Base-by-base conservation (phyloP, 805 yeast species). In the Sugiyamaella lignohabitans region DNA sequence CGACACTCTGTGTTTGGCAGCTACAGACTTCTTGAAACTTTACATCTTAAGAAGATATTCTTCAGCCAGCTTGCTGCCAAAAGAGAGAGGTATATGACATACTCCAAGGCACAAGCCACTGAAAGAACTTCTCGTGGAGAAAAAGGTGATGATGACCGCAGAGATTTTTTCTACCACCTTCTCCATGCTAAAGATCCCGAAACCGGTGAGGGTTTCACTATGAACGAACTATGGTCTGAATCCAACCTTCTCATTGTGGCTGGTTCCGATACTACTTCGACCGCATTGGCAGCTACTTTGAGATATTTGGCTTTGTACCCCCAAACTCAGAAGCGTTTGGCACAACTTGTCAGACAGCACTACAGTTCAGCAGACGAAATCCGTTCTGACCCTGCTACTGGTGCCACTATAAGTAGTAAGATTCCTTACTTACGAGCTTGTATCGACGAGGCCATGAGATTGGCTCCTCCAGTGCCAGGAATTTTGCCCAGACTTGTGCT, bases 401-500 rank as follows among this genome's bases (percentile, higher is more conserved):
- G 43, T 10, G 41, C 42, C 5, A 35, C 24, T 24, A 38, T 50
- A 4, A 38, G 48, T 22, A 4, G 16, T 10, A 39, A 40, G 23
- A 41, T 50, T 27, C 53, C 53, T 11, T 48, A 44, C 20, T 35
- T 50, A 34, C 37, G 53, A 32, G 53, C 53, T 10, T 50, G 53
- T 32, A 44, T 50, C 20, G 53, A 50, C 38, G 53, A 50, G 19
- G 46, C 53, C 22, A 50, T 50, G 53, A 40, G 53, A 19, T 43
- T 50, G 16, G 50, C 53, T 11, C 53, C 53, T 5, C 53, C 53
- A 6, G 53, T 50, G 5, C 53, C 53, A 14, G 53, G 53, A 5
- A 35, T 50, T 20, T 51, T 50, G n/a, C 53, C 53, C 37, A 43
- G 53, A 40, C 21, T 43, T n/a, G 36, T 38, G 19, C 43, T 50